Evolutionary conservation across 768 basidiomycete genomes (phyloP).

Genomic region (Galerina sulciceps): DNA sequence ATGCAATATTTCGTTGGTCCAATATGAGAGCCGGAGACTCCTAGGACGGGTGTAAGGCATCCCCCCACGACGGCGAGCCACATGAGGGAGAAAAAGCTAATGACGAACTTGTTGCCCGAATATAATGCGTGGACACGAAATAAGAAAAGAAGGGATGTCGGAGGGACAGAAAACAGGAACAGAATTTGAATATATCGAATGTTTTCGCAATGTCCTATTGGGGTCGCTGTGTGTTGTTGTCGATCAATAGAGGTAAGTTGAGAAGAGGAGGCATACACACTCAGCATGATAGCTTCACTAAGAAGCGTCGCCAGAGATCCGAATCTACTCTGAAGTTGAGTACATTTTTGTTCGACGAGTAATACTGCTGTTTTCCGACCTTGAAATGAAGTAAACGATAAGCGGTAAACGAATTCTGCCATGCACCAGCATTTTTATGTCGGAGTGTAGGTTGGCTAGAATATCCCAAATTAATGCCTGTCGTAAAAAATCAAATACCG

Average conservation of each 20-base stretch:
- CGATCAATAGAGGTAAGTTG: no score
- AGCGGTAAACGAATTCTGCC: neutral
- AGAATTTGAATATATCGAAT: neutral
- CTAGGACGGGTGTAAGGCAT: neutral
- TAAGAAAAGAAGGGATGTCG: slow-evolving; percentile 9
- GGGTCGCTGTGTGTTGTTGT: neutral
- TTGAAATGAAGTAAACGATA: neutral
- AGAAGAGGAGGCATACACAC: neutral
- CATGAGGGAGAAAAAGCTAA: neutral
- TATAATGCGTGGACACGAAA: slow-evolving; percentile 7
- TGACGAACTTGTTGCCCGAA: neutral
- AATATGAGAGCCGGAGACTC: neutral
- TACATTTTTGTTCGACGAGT: neutral
- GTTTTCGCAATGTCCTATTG: neutral
- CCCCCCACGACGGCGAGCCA: slow-evolving; percentile 9
- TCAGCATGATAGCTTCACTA: neutral
- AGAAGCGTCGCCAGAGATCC: neutral
- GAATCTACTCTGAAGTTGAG: neutral
- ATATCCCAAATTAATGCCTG: slow-evolving; percentile 3
- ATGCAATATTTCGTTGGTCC: neutral
- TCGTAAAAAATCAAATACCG: no score
- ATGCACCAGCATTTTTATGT: neutral
- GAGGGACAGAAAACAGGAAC: neutral
- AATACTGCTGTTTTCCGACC: neutral
- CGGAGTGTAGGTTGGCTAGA: neutral